Conservation (phyloP, 2,329 filamentous ascomycete species). For the Fusarium proliferatum region DNA sequence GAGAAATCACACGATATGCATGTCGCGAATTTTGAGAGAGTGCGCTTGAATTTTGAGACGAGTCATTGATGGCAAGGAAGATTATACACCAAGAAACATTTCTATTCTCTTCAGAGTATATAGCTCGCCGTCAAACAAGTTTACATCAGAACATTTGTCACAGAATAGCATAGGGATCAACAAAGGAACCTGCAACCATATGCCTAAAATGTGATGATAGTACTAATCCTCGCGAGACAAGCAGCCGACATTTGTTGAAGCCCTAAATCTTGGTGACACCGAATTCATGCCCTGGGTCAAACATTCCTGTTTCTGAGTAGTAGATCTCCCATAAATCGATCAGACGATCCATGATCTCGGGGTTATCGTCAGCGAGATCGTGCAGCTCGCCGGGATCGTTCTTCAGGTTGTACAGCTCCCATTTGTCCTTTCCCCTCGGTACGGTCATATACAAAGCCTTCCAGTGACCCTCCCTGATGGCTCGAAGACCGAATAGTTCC, state of each 20-base stretch:
- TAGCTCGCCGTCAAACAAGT: neutral
- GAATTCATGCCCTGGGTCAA: constrained; percentile 22
- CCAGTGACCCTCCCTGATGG: constrained; percentile 65
- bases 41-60: neutral
- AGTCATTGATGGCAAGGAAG: neutral
- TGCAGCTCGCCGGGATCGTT: constrained; percentile 19
- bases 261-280: neutral
- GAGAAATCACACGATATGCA: neutral
- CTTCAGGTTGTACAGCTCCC: constrained; percentile 27
- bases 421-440: constrained; percentile 21
- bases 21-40: neutral
- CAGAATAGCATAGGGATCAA: neutral
- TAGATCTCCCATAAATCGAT: constrained; percentile 27
- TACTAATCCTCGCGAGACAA: neutral
- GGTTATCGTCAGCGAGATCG: constrained; percentile 9
- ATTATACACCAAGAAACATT: neutral
- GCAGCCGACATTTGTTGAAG: neutral
- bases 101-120: neutral
- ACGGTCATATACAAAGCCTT: constrained; percentile 54
- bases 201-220: neutral
- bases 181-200: neutral
- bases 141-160: neutral
- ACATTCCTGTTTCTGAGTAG: constrained; percentile 28
- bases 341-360: constrained; percentile 15
- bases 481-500: constrained; percentile 65